These are phyloP conservation scores for Yamadazyma triangularis DNA, from an alignment of 1,139 yeast genomes.

Conservation along the genomic window DNA sequence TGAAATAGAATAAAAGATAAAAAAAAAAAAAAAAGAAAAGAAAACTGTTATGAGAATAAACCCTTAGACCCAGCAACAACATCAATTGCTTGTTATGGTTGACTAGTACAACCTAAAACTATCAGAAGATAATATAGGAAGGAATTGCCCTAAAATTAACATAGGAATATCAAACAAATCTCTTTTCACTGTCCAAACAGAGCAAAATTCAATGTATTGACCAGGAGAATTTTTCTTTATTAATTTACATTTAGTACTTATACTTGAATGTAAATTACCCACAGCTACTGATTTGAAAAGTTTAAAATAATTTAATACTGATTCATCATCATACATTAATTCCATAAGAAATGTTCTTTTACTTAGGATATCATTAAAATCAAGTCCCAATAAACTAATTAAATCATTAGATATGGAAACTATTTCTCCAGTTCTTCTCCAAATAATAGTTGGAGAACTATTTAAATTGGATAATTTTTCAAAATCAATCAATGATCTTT, in stretches of 20 bases:
- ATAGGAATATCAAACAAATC: constrained; percentile 87
- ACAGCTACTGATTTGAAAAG: constrained; percentile 48
- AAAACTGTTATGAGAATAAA: too few species aligned
- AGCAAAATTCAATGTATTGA: constrained; percentile 46
- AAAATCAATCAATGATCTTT: constrained; percentile 62
- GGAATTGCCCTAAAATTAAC: constrained; percentile 44
- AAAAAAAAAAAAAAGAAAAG: too few species aligned
- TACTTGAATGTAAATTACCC: constrained; percentile 46
- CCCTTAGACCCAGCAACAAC: too few species aligned
- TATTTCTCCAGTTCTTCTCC: constrained; percentile 77
- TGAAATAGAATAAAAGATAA: too few species aligned
- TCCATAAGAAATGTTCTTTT: constrained; percentile 52
- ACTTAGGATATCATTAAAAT: constrained; percentile 42
- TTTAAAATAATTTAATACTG: constrained; percentile 39
- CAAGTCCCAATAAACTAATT: constrained; percentile 57
- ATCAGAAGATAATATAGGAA: constrained; percentile 35
- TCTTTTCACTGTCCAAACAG: constrained; percentile 67
- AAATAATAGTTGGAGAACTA: constrained; percentile 67
- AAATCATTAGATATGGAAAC: constrained; percentile 68
- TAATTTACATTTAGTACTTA: constrained; percentile 45
- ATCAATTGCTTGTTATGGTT: too few species aligned
- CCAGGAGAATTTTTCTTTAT: constrained; percentile 19
- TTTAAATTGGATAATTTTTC: constrained; percentile 55
- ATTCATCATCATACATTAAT: constrained; percentile 46
- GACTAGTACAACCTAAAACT: constrained; percentile 30